phyloP scores from a whole-genome alignment of 192 early-diverging fungal genomes.

The Gigaspora rosea region DNA sequence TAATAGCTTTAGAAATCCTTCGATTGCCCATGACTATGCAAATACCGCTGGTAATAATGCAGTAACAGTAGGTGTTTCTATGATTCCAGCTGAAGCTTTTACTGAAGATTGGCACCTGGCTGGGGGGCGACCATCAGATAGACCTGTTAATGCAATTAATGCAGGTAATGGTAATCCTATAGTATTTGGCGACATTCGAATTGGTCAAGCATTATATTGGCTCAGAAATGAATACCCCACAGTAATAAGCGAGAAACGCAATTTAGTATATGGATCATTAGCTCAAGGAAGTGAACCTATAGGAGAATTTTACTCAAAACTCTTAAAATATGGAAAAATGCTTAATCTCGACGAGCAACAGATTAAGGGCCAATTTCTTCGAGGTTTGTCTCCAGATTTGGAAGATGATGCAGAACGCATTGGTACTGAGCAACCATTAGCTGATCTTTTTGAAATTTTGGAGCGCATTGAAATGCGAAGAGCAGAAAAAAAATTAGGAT shows the following conservation, averaged over 20 bases:
- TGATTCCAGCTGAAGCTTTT: too few species aligned
- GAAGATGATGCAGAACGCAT: not conserved
- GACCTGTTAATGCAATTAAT: not conserved
- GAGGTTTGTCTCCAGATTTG: not conserved
- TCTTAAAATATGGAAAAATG: not conserved
- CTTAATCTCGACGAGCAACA: not conserved
- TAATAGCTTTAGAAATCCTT: slow-evolving; percentile 16
- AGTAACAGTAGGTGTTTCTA: not conserved
- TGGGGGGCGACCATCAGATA: too few species aligned
- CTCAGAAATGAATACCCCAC: not conserved
- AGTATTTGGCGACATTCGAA: not conserved
- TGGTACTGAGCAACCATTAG: not conserved
- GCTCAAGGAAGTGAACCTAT: not conserved
- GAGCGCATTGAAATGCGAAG: slow-evolving; percentile 1
- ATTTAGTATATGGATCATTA: not conserved
- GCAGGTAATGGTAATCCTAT: not conserved
- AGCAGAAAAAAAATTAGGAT: not conserved
- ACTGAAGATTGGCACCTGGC: too few species aligned
- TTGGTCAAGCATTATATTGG: too few species aligned
- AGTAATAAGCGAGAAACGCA: not conserved
- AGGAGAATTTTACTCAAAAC: slow-evolving; percentile 3
- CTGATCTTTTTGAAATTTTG: not conserved
- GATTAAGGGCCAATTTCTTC: not conserved
- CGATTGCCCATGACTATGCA: not conserved
- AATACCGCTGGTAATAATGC: not conserved